Percentiles rank a stretch among this genome's conserved stretches.
These are phyloP conservation scores for Alisma plantagoaquatica DNA, from an alignment of 106 monocot genomes.

Conservation along the genomic window DNA sequence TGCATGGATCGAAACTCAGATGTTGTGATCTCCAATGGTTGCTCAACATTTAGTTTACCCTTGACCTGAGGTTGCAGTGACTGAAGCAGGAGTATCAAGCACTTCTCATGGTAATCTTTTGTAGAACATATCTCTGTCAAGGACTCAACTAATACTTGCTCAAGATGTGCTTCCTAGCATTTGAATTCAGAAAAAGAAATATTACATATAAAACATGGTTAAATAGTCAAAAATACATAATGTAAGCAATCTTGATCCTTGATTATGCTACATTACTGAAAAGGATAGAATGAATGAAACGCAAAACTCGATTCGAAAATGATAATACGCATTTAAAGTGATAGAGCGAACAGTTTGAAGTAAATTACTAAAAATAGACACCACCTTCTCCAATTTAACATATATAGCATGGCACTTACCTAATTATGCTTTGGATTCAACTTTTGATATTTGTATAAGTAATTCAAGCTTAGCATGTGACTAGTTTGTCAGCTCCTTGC, in stretches of 20 bases:
- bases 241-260: neutral
- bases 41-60: slow-evolving; percentile 9
- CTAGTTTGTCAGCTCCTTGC: too few species aligned
- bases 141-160: slow-evolving; percentile 40
- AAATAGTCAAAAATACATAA: neutral
- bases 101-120: slow-evolving; percentile 53
- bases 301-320: neutral
- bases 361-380: too few species aligned
- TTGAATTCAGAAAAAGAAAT: neutral
- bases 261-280: neutral
- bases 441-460: too few species aligned
- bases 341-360: neutral
- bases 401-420: too few species aligned
- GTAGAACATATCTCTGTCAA: slow-evolving; percentile 53
- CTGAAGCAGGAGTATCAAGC: slow-evolving; percentile 42
- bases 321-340: neutral
- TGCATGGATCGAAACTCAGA: slow-evolving; percentile 38
- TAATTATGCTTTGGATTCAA: too few species aligned
- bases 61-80: slow-evolving; percentile 34
- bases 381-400: too few species aligned
- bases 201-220: neutral
- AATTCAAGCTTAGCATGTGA: too few species aligned
- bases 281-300: neutral
- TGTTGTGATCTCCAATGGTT: slow-evolving; percentile 11
- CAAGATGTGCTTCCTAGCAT: slow-evolving; percentile 1